Evolutionary conservation across 495 filamentous ascomycete species (phyloP).

Genomic region (Jackrogersella minutella): DNA sequence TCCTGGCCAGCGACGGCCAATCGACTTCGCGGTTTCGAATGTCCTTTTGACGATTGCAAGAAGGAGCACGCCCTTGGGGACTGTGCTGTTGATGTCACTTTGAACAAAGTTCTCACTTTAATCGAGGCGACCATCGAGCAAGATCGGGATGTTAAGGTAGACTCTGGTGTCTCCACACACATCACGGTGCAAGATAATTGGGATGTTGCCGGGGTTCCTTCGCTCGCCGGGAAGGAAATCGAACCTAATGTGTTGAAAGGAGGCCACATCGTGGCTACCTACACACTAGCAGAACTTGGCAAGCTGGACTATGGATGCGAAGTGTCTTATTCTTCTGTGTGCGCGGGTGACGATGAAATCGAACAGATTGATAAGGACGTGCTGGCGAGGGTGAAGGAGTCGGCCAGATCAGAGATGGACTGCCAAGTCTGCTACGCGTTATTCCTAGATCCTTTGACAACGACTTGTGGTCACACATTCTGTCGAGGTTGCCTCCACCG

Average conservation of each 20-base stretch:
- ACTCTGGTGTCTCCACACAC: slow-evolving; percentile 41
- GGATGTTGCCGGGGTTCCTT: slow-evolving; percentile 52
- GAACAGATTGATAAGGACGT: slow-evolving; percentile 58
- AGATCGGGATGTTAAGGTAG: slow-evolving; percentile 42
- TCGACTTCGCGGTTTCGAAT: slow-evolving; percentile 72
- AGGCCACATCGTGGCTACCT: slow-evolving; percentile 69
- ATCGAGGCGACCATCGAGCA: slow-evolving; percentile 58
- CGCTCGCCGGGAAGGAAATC: slow-evolving; percentile 45
- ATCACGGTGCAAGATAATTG: slow-evolving; percentile 54
- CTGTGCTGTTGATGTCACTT: slow-evolving; percentile 76
- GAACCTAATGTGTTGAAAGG: slow-evolving; percentile 52
- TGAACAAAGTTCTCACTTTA: slow-evolving; percentile 68
- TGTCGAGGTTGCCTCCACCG: slow-evolving; percentile 80
- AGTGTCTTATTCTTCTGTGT: slow-evolving; percentile 56
- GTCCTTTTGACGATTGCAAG: slow-evolving; percentile 71
- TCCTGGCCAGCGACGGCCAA: slow-evolving; percentile 74
- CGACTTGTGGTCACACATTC: slow-evolving; percentile 87
- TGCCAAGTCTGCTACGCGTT: slow-evolving; percentile 88
- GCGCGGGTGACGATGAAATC: slow-evolving; percentile 47
- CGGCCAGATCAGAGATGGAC: slow-evolving; percentile 73
- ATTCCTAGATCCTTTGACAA: slow-evolving; percentile 82
- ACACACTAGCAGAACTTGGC: slow-evolving; percentile 37
- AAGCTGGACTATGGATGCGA: slow-evolving; percentile 37
- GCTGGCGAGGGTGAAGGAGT: slow-evolving; percentile 65
- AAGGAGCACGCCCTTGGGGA: slow-evolving; percentile 79